Percentiles rank a stretch among this genome's conserved stretches.
Conservation (phyloP, 2,329 filamentous ascomycete species). For the Plectosphaerella sp. region DNA sequence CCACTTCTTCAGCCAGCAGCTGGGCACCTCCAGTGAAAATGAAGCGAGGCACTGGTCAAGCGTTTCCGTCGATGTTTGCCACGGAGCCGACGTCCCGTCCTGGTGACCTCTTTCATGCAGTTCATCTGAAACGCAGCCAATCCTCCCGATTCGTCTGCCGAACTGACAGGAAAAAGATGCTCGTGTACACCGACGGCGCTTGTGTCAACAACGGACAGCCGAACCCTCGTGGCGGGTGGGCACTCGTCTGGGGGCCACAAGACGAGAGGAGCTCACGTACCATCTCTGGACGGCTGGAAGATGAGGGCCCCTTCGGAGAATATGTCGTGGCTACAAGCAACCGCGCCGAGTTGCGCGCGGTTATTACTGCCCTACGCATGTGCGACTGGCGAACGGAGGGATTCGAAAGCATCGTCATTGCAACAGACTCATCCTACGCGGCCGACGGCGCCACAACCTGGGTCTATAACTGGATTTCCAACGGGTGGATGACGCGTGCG, state of each 20-base stretch:
- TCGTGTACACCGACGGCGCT: slow-evolving; percentile 32
- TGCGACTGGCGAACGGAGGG: slow-evolving; percentile 37
- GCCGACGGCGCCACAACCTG: slow-evolving; percentile 38
- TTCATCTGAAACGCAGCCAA: neutral
- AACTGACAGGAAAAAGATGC: slow-evolving; percentile 12
- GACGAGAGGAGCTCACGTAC: slow-evolving; percentile 8
- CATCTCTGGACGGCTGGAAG: slow-evolving; percentile 32
- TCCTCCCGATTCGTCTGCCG: slow-evolving; percentile 23
- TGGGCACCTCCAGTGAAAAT: neutral
- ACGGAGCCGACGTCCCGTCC: neutral
- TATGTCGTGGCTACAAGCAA: slow-evolving; percentile 38
- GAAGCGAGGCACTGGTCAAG: neutral
- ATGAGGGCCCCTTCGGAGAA: slow-evolving; percentile 34
- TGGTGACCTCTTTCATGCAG: neutral
- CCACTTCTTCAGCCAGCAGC: too few species aligned
- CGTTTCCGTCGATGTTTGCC: neutral
- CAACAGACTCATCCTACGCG: slow-evolving; percentile 50
- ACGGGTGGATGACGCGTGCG: slow-evolving; percentile 35
- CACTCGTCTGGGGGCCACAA: slow-evolving; percentile 22
- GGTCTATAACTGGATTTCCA: slow-evolving; percentile 35
- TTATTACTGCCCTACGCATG: slow-evolving; percentile 42
- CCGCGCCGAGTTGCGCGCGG: slow-evolving; percentile 51
- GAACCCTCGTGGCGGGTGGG: slow-evolving; percentile 34
- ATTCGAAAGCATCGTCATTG: slow-evolving; percentile 39
- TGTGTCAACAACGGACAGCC: slow-evolving; percentile 36